A percentile compares a stretch with the other conserved stretches of the same genome.
Conservation (phyloP, 2,329 filamentous ascomycete genomes). For the Drechslera avenae region DNA sequence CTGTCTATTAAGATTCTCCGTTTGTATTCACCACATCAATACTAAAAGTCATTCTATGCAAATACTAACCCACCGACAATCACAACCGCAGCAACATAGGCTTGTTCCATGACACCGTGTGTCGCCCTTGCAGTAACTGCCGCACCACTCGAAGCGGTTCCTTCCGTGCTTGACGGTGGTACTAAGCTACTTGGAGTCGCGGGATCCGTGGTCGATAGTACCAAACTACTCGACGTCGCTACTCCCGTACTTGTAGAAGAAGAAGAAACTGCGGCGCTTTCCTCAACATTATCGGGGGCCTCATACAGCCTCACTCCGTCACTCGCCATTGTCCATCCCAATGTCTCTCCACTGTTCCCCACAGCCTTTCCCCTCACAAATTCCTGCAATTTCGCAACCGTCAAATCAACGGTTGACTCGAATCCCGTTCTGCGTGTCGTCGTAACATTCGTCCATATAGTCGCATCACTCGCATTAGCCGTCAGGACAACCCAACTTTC, state of each 20-base stretch:
- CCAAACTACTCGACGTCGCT: neutral
- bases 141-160: slow-evolving; percentile 5
- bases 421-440: slow-evolving; percentile 19
- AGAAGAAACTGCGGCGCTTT: neutral
- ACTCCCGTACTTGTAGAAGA: neutral
- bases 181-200: too few relatives aligned
- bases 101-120: slow-evolving; percentile 10
- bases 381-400: slow-evolving; percentile 1
- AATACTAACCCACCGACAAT: slow-evolving; percentile 10
- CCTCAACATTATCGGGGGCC: slow-evolving; percentile 17
- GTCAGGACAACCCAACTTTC: slow-evolving; percentile 37
- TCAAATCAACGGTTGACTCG: slow-evolving; percentile 17
- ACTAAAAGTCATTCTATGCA: neutral
- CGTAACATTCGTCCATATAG: slow-evolving; percentile 18
- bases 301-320: slow-evolving; percentile 15
- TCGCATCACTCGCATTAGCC: slow-evolving; percentile 6
- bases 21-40: too few relatives aligned
- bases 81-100: slow-evolving; percentile 13
- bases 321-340: slow-evolving; percentile 16
- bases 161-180: slow-evolving; percentile 5
- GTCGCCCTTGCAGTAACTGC: slow-evolving; percentile 13
- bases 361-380: slow-evolving; percentile 22
- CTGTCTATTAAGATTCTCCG: too few relatives aligned
- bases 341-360: slow-evolving; percentile 4
- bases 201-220: slow-evolving; percentile 4